Evolutionary conservation across 2,329 filamentous ascomycete genomes (phyloP).

Genomic region (Endocalyx cinctus): DNA sequence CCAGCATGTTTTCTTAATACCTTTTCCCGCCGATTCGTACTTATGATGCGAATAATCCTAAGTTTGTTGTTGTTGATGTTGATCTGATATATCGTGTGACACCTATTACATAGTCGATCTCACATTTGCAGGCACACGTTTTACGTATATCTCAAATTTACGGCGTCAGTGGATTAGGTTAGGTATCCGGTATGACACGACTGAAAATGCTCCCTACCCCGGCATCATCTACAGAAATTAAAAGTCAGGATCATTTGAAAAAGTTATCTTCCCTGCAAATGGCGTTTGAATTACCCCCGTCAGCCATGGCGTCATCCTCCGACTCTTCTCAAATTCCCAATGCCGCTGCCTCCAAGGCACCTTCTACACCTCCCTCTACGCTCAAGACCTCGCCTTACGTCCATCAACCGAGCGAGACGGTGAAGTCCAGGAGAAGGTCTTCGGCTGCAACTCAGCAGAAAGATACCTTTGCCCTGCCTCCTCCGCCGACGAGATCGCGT

Average conservation of each 20-base stretch:
- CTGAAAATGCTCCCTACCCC: slow-evolving; percentile 68
- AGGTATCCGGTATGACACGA: no score
- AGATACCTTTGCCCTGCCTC: slow-evolving; percentile 74
- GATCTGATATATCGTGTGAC: no score
- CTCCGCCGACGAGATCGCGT: slow-evolving; percentile 83
- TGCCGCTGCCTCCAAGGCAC: slow-evolving; percentile 21
- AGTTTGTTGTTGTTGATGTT: no score
- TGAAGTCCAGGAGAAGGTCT: slow-evolving; percentile 50
- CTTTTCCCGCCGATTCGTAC: no score
- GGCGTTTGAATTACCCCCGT: slow-evolving; percentile 71
- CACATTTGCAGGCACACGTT: no score
- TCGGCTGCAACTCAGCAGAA: slow-evolving; percentile 45
- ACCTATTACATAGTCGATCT: no score
- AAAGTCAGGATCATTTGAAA: slow-evolving; percentile 62
- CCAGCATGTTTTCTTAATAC: no score
- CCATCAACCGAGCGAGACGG: slow-evolving; percentile 41
- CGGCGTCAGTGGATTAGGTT: no score
- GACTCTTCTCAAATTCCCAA: slow-evolving; percentile 27
- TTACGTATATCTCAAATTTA: no score
- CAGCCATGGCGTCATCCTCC: slow-evolving; percentile 53
- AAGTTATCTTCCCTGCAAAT: slow-evolving; percentile 59
- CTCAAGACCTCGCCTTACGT: slow-evolving; percentile 35
- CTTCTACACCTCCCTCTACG: no score
- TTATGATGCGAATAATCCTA: no score
- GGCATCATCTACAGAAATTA: slow-evolving; percentile 74